Base-by-base conservation (phyloP, 2,329 filamentous ascomycete species). In the Cladorrhinum sp. region DNA sequence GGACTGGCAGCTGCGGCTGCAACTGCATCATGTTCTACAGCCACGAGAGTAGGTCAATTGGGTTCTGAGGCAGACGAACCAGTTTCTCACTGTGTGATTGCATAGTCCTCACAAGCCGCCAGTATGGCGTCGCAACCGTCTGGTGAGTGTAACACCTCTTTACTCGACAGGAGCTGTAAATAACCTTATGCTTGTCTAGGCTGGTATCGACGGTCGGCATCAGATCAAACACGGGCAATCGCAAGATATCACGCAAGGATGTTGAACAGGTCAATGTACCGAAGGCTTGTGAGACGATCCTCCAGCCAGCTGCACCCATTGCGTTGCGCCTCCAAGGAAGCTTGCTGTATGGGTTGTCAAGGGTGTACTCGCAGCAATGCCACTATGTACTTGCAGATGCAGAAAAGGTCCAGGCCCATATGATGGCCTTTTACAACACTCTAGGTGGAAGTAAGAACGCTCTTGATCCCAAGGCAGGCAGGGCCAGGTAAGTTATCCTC, bases 101-200 rank as follows among this genome's bases (percentile, higher is more conserved):
- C 57, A 54, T 60, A 88, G 86, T 99, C 62, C 85, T 99, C 59
- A 95, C 88, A 2, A 94, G 85, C 64, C 87, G 87, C 71, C 89
- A 95, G 73, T 90, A 97, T 83, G 95, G 95, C 59, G 90, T 99
- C 60, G 90, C 94, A 14, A 99, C 94, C 1, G 88, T 99, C 62
- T 99, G 95, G 94, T 96, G 80, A 70, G 84, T 70, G 2, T 14
- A 26, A 2, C 26, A 28, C 10, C 10, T 9, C n/a, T 18, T 30
- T 8, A 12, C 9, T 42, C 14, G 3, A 55, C 42, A 7, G 30
- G 12, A 20, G 23, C 12, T 14, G 18, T 33, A 16, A 55, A 28
- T 53, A 55, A 59, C 21, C 12, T 49, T 12, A 16, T 28, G 36
- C 28, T 4, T 20, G 16, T 48, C 16, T 46, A 97, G 94, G 94